Evolutionary conservation across 148 eudicot genomes (phyloP).

Genomic region (Vaccinium corymbosum): DNA sequence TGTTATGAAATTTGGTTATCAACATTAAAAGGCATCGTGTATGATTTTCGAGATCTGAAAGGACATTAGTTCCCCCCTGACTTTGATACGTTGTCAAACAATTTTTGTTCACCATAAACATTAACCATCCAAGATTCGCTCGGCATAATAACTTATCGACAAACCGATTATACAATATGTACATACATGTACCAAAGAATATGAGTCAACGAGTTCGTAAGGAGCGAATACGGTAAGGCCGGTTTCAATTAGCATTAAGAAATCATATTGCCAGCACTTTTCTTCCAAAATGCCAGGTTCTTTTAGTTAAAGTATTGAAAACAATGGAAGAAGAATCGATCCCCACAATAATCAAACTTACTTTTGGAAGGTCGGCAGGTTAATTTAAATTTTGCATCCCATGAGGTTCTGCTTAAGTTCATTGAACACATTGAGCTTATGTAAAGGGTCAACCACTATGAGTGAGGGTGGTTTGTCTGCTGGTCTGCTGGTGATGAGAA

Average conservation of each 20-base stretch:
- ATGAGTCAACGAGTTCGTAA: constrained; percentile 8
- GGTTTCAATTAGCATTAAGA: neutral
- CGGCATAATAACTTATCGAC: neutral
- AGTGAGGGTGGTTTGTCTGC: constrained; percentile 16
- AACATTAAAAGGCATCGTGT: no score
- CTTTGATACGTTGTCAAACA: neutral
- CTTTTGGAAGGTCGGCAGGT: neutral
- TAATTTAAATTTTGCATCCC: neutral
- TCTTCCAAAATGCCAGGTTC: neutral
- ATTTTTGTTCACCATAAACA: no score
- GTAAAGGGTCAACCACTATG: constrained; percentile 14
- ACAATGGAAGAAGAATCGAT: neutral
- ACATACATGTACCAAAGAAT: neutral
- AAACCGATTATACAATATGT: neutral
- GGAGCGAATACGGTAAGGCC: neutral
- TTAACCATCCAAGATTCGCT: neutral
- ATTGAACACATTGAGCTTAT: constrained; percentile 14
- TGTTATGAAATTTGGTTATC: no score
- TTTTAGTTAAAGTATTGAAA: neutral
- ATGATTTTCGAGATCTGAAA: neutral
- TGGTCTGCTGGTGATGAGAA: constrained; percentile 21
- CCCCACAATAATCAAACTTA: neutral
- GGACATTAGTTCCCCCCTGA: neutral
- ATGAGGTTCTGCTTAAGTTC: constrained; percentile 1
- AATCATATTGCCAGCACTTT: constrained; percentile 5